Conservation (phyloP, 257 asterid genomes). For the Solanum clarkiae region DNA sequence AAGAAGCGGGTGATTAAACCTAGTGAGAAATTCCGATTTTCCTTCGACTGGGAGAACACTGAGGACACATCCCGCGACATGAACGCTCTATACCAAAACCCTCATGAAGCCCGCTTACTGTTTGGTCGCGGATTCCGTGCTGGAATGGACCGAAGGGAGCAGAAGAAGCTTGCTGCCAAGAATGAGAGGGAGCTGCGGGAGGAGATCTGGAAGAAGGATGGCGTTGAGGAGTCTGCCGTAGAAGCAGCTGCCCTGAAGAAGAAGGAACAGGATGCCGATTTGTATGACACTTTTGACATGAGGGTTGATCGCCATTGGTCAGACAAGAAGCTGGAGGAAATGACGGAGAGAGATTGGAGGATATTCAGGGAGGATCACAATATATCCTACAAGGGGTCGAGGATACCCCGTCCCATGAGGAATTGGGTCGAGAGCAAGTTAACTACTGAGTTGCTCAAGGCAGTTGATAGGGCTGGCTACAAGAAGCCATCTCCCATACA, state of each 20-base stretch:
- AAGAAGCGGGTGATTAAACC: constrained; percentile 32
- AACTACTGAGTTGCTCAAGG: constrained; percentile 31
- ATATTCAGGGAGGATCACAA: constrained; percentile 1
- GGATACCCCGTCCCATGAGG: constrained; percentile 56
- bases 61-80: constrained; percentile 54
- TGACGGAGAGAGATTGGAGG: neutral
- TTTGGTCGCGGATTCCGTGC: constrained; percentile 48
- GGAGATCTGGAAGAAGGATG: constrained; percentile 37
- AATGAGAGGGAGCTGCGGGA: constrained; percentile 31
- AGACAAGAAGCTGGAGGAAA: constrained; percentile 16
- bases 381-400: constrained; percentile 35
- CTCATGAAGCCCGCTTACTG: constrained; percentile 38
- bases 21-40: constrained; percentile 33
- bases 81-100: constrained; percentile 40
- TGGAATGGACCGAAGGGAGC: constrained; percentile 51
- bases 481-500: constrained; percentile 42
- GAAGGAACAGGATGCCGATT: constrained; percentile 46
- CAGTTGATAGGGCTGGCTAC: constrained; percentile 43
- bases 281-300: constrained; percentile 40
- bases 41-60: constrained; percentile 52
- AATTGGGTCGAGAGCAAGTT: constrained; percentile 43
- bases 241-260: constrained; percentile 50
- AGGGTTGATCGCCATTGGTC: constrained; percentile 57
- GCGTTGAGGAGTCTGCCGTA: constrained; percentile 30
- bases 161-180: constrained; percentile 42